Base-by-base conservation (phyloP, 768 basidiomycete genomes). In the Suillus subluteus region DNA sequence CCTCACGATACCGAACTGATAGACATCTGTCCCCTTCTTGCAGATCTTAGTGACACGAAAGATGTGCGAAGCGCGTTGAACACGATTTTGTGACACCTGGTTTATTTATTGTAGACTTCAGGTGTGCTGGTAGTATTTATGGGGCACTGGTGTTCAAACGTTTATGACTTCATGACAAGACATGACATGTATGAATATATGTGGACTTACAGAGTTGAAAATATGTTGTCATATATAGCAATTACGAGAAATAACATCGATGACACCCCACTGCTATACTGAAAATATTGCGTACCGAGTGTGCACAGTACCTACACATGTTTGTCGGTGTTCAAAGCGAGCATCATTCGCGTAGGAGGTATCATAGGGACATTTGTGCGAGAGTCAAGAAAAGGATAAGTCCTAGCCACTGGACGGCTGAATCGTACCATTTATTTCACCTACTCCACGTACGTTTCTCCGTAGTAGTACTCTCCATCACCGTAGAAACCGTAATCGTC, bases 1-100 rank as follows among this genome's bases (percentile, higher is more conserved):
- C 89, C 89, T 8, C 88, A 90, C 73, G 90, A 91, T 73, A 89
- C 88, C 23, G 90, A 91, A 73, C 79, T 91, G 65, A 89, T 88
- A 38, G 89, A 91, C 72, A 78, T 91, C 55, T 84, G 87, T 48
- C 87, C 87, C 15, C 90, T 91, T 83, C 81, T 92, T 59, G 77
- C 85, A 35, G 91, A 92, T 72, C 79, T 92, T 35, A 80, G 79
- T 15, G 77, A 79, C 21, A 88, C 89, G 37, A 86, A 85, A 58
- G 91, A 92, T 73, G 85, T 91, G 40, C 81, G 90, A 43, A 87
- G 83, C 46, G 86, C 88, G 9, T 78, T 90, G 58, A 87, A 88
- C 69, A 35, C 58, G 15, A 21, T 23, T 8, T 32, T 63, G 76
- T 80, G n/a, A 41, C 30, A 12, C 18, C 32, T 30, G 6, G 38